Evolutionary conservation across 1,284 basidiomycete species (phyloP).

Genomic region (Pholiota adiposa): DNA sequence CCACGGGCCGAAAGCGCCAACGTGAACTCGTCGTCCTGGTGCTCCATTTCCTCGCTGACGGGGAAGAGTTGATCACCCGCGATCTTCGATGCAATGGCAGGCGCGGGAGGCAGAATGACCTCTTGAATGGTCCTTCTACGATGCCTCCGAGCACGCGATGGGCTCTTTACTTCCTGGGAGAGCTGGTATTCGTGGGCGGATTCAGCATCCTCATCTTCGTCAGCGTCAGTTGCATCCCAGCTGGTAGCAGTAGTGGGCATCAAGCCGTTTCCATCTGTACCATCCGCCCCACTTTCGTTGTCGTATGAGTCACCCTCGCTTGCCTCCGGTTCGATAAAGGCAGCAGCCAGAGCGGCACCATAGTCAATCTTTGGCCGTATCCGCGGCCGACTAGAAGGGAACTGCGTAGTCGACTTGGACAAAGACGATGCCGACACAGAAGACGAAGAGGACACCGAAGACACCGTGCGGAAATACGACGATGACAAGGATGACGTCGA

Average conservation of each 20-base stretch:
- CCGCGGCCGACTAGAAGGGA: slow-evolving; percentile 13
- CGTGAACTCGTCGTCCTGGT: slow-evolving; percentile 34
- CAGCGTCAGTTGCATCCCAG: slow-evolving; percentile 19
- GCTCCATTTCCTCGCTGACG: slow-evolving; percentile 53
- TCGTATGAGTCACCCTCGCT: background rate
- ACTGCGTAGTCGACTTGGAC: slow-evolving; percentile 4
- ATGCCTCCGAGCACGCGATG: slow-evolving; percentile 14
- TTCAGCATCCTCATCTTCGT: slow-evolving; percentile 17
- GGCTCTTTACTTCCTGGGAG: slow-evolving; percentile 17
- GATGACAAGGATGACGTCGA: slow-evolving; percentile 9
- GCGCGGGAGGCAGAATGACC: background rate
- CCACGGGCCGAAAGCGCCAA: slow-evolving; percentile 23
- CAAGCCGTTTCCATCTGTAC: slow-evolving; percentile 1
- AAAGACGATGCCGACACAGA: slow-evolving; percentile 6
- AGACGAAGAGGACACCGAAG: slow-evolving; percentile 9
- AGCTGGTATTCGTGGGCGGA: slow-evolving; percentile 21
- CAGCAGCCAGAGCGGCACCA: slow-evolving; percentile 11
- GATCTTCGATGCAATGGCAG: slow-evolving; percentile 7
- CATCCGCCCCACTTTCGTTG: background rate
- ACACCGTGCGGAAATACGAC: slow-evolving; percentile 8
- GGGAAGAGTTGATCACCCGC: slow-evolving; percentile 40
- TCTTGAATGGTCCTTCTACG: slow-evolving; percentile 5
- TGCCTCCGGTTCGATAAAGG: background rate
- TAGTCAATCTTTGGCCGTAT: slow-evolving; percentile 19
- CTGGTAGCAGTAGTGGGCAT: background rate